These are phyloP conservation scores for Lactarius hengduanensis DNA, from an alignment of 768 basidiomycete species.

Conservation along the genomic window DNA sequence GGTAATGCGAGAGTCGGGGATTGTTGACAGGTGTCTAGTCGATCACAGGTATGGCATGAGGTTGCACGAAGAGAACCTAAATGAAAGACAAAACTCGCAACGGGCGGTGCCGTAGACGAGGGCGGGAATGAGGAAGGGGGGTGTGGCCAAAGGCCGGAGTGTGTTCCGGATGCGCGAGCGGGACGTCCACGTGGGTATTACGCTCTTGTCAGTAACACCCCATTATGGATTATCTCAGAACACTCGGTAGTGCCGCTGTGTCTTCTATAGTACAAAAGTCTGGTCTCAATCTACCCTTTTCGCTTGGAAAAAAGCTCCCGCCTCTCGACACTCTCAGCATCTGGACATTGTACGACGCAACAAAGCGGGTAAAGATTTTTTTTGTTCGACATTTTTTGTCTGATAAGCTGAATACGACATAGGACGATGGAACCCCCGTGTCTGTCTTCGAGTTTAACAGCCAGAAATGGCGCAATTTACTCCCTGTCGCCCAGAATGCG, in stretches of 20 bases:
- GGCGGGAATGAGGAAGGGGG: not conserved
- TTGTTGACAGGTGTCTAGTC: not conserved
- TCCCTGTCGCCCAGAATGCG: conserved; percentile 84
- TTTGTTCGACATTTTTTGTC: conserved; percentile 16
- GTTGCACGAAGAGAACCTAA: not conserved
- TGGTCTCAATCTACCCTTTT: conserved; percentile 85
- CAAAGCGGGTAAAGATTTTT: conserved; percentile 64
- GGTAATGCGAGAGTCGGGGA: not conserved
- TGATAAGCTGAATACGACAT: conserved; percentile 28
- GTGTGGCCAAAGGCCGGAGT: not conserved
- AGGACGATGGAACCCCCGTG: conserved; percentile 87
- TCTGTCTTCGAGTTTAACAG: conserved; percentile 94
- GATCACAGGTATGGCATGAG: not conserved
- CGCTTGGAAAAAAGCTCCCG: conserved; percentile 69
- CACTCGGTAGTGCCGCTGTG: conserved; percentile 80
- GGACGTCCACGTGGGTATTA: not conserved
- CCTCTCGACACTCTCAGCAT: conserved; percentile 66
- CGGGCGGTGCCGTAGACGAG: not conserved
- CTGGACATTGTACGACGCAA: conserved; percentile 86
- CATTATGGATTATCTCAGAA: conserved; percentile 74
- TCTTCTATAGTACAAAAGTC: conserved; percentile 92
- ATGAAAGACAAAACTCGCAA: not conserved
- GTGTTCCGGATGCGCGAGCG: not conserved
- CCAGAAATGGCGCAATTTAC: conserved; percentile 55
- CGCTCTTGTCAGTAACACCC: conserved; percentile 32